Percentiles rank a stretch among this genome's conserved stretches.
phyloP scores from a whole-genome alignment of 805 yeast species.

The Candida palmyrensis region DNA sequence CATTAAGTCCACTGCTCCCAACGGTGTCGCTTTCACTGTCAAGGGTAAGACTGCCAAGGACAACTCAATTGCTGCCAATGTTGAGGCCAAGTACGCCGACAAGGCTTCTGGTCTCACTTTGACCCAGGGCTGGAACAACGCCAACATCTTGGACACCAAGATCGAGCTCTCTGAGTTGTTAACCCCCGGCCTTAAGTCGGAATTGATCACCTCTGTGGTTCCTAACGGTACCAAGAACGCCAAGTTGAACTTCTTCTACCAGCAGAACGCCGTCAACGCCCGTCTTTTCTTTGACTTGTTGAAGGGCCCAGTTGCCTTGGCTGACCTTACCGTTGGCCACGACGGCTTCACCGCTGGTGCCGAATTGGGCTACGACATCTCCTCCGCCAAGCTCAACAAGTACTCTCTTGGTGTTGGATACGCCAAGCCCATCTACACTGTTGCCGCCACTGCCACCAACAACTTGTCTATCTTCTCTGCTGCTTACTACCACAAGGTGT shows the following conservation, averaged over 20 bases:
- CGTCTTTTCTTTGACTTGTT: slow-evolving; percentile 92
- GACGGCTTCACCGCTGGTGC: slow-evolving; percentile 97
- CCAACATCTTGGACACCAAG: slow-evolving; percentile 88
- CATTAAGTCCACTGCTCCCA: slow-evolving; percentile 90
- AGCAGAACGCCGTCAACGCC: slow-evolving; percentile 89
- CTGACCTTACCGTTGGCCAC: slow-evolving; percentile 92
- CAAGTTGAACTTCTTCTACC: slow-evolving; percentile 84
- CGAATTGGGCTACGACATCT: slow-evolving; percentile 93
- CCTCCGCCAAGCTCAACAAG: slow-evolving; percentile 87
- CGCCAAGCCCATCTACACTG: slow-evolving; percentile 81
- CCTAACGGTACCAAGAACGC: slow-evolving; percentile 86
- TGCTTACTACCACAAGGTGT: slow-evolving; percentile 94
- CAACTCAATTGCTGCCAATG: slow-evolving; percentile 77
- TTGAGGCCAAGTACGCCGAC: slow-evolving; percentile 91
- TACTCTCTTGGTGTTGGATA: slow-evolving; percentile 93
- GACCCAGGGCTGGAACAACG: slow-evolving; percentile 97
- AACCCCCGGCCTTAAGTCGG: slow-evolving; percentile 93
- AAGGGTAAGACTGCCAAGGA: slow-evolving; percentile 84
- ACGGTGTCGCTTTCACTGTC: slow-evolving; percentile 91
- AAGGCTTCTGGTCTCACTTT: slow-evolving; percentile 87
- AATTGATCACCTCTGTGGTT: slow-evolving; percentile 78
- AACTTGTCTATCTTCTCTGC: slow-evolving; percentile 88
- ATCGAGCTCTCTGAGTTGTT: slow-evolving; percentile 86
- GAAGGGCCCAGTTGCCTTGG: slow-evolving; percentile 93
- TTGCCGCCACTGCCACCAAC: slow-evolving; percentile 78